A percentile compares a stretch with the other conserved stretches of the same genome.
Conservation (phyloP, 2,329 filamentous ascomycete genomes). For the Aspergillus sp. region DNA sequence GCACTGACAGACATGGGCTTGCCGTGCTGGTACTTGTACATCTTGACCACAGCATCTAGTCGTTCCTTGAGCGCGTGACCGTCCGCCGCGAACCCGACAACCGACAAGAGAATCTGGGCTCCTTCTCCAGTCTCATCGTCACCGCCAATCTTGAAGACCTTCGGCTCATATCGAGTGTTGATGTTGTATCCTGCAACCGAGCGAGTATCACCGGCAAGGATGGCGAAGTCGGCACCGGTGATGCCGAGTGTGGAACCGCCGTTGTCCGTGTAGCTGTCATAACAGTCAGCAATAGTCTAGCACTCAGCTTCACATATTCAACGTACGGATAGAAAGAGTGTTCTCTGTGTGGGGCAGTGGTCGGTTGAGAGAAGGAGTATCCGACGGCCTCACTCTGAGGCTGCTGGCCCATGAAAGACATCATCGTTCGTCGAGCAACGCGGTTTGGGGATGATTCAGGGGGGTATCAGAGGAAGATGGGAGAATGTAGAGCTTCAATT, state of each 20-base stretch:
- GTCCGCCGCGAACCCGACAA: slow-evolving; percentile 94
- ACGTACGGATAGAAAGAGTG: slow-evolving; percentile 91
- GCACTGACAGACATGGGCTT: slow-evolving; percentile 94
- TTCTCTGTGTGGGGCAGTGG: slow-evolving; percentile 51
- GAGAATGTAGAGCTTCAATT: background rate
- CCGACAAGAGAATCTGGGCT: slow-evolving; percentile 83
- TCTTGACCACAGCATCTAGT: slow-evolving; percentile 92
- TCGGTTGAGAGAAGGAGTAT: slow-evolving; percentile 59
- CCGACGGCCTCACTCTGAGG: slow-evolving; percentile 53
- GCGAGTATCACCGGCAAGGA: slow-evolving; percentile 95
- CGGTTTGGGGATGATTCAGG: background rate
- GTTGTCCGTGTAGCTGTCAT: slow-evolving; percentile 80
- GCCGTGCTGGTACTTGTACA: slow-evolving; percentile 97
- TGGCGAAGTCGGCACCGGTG: slow-evolving; percentile 88
- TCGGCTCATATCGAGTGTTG: slow-evolving; percentile 92
- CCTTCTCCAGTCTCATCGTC: slow-evolving; percentile 82
- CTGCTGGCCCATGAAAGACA: slow-evolving; percentile 51
- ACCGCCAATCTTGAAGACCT: slow-evolving; percentile 96
- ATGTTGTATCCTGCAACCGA: slow-evolving; percentile 97
- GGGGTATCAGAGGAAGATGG: background rate
- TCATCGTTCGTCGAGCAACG: slow-evolving; percentile 43
- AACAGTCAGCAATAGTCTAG: slow-evolving; percentile 12
- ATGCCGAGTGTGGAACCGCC: slow-evolving; percentile 95
- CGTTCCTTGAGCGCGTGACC: slow-evolving; percentile 91
- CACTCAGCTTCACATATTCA: background rate